phyloP scores from a whole-genome alignment of 2,329 filamentous ascomycete genomes.

The Alternaria longipes region DNA sequence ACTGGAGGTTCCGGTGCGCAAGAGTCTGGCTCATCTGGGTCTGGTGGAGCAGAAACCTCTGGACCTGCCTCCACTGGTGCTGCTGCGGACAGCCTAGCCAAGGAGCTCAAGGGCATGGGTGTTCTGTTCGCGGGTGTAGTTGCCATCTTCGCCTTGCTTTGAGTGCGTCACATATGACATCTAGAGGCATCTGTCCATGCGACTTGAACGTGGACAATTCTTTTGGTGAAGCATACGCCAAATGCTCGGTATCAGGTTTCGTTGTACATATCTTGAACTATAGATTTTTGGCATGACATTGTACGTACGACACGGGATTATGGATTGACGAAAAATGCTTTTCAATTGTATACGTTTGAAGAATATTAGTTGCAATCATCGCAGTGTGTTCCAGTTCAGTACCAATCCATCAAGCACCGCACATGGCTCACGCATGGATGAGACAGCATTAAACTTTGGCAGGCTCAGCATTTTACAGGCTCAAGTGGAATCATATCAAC shows the following conservation, averaged over 20 bases:
- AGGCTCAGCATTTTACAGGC: too few species aligned
- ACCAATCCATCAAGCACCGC: not conserved
- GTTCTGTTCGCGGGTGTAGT: slow-evolving; percentile 31
- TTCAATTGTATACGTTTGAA: not conserved
- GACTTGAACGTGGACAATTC: not conserved
- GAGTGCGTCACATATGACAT: not conserved
- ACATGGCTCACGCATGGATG: not conserved
- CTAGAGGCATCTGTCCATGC: accelerated
- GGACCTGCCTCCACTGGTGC: slow-evolving; percentile 24
- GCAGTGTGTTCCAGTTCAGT: not conserved
- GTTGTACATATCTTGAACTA: slow-evolving; percentile 8
- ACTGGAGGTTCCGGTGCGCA: slow-evolving; percentile 4
- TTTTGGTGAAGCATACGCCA: not conserved
- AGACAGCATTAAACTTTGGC: too few species aligned
- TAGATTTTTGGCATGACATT: not conserved
- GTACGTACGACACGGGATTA: not conserved
- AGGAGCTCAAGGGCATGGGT: slow-evolving; percentile 34
- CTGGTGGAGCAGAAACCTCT: slow-evolving; percentile 14
- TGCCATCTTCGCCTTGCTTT: slow-evolving; percentile 37
- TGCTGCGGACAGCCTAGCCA: slow-evolving; percentile 27
- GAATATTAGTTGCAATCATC: too few species aligned
- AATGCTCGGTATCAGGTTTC: not conserved
- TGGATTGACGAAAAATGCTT: not conserved
- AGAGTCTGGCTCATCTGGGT: slow-evolving; percentile 8
- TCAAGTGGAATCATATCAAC: not conserved